Conservation (phyloP, 2,329 filamentous ascomycete genomes). For the Aureobasidium sp. region DNA sequence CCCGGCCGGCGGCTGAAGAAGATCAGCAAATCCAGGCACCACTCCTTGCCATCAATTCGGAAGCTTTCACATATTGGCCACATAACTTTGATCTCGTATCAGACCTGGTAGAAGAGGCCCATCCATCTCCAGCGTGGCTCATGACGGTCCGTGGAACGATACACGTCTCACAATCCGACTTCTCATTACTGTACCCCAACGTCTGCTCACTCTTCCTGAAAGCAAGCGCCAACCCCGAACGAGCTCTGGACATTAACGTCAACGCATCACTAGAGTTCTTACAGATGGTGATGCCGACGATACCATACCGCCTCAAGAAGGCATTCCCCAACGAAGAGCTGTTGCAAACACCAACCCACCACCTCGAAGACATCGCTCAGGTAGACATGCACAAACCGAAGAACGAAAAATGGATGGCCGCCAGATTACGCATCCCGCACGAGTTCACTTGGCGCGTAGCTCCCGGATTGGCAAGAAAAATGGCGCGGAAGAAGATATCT, state of each 20-base stretch:
- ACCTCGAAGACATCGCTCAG: slow-evolving; percentile 39
- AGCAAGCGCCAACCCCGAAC: slow-evolving; percentile 52
- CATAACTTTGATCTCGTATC: slow-evolving; percentile 52
- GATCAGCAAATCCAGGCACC: slow-evolving; percentile 37
- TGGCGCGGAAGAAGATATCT: slow-evolving; percentile 27
- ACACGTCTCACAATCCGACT: slow-evolving; percentile 58
- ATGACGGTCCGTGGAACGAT: slow-evolving; percentile 49
- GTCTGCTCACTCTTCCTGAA: slow-evolving; percentile 52
- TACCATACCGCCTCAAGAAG: slow-evolving; percentile 38
- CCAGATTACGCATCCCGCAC: slow-evolving; percentile 48
- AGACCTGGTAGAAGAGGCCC: slow-evolving; percentile 49
- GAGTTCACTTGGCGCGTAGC: slow-evolving; percentile 45
- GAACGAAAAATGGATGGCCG: slow-evolving; percentile 48
- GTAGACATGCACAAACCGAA: slow-evolving; percentile 43
- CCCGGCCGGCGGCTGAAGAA: slow-evolving; percentile 34
- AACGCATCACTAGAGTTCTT: slow-evolving; percentile 56
- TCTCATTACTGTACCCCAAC: slow-evolving; percentile 53
- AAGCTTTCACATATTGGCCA: slow-evolving; percentile 63
- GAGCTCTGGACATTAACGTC: slow-evolving; percentile 56
- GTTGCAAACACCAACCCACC: slow-evolving; percentile 29
- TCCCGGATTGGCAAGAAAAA: slow-evolving; percentile 35
- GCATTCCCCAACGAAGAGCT: slow-evolving; percentile 46
- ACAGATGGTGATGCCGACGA: slow-evolving; percentile 42
- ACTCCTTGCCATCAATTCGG: slow-evolving; percentile 54
- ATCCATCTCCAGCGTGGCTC: slow-evolving; percentile 35